Evolutionary conservation across 495 filamentous ascomycete genomes (phyloP).

Genomic region (Aspergillus baeticus): DNA sequence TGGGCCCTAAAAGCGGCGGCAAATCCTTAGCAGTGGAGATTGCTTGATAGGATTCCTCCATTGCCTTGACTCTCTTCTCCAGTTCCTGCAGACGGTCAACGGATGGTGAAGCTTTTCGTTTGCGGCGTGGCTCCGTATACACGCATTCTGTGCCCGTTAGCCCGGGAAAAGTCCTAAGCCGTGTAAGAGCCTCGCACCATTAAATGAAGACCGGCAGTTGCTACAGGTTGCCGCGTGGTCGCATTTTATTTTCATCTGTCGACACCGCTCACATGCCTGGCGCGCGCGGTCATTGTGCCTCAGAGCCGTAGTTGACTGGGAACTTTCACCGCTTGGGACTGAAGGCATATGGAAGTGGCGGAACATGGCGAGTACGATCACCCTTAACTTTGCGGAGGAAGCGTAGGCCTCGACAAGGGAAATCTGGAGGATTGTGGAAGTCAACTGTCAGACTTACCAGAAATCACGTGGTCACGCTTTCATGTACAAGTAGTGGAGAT

Average conservation of each 20-base stretch:
- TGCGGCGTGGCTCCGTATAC: conserved; percentile 9
- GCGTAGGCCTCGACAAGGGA: too few species aligned
- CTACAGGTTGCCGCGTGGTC: conserved; percentile 6
- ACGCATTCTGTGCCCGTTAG: conserved; percentile 3
- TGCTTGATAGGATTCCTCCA: conserved; percentile 10
- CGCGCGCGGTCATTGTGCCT: not conserved
- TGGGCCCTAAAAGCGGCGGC: too few species aligned
- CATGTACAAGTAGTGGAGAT: too few species aligned
- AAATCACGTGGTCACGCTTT: too few species aligned
- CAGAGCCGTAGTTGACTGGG: too few species aligned
- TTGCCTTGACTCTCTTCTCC: conserved; percentile 10
- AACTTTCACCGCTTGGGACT: too few species aligned
- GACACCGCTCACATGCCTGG: conserved; percentile 13
- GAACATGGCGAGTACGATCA: not conserved
- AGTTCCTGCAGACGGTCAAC: not conserved
- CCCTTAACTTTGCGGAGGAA: too few species aligned
- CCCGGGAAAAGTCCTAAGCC: not conserved
- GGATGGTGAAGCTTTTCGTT: not conserved
- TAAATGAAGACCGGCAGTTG: conserved; percentile 8
- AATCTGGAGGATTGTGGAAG: too few species aligned
- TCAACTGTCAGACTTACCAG: too few species aligned
- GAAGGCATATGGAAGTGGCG: not conserved
- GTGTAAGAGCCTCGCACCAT: not conserved
- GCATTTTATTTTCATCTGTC: conserved; percentile 19
- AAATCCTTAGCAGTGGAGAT: not conserved